Evolutionary conservation across 1,284 basidiomycete species (phyloP), one percentile per base, ranked within the genome.

Genomic region (Boletellus sp.): DNA sequence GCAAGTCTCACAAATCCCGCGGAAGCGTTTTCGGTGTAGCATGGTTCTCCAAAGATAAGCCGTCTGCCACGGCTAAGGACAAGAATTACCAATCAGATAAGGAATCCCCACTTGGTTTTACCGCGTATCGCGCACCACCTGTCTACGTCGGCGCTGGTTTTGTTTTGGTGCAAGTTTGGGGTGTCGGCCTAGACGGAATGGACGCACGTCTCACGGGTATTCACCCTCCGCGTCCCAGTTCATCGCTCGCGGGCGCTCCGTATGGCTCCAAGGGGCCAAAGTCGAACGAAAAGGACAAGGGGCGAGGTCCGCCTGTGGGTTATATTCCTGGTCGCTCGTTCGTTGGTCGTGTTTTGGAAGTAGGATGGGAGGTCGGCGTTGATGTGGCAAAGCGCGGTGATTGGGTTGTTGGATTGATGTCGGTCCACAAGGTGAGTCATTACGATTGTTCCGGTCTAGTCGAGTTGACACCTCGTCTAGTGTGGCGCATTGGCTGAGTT

Each of bases 401-500:
- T 57, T 88, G 91, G 80, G 85, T 93, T 9, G 71, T 89, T 48
- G 91, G 90, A 9, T 57, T 93, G 46, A 59, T 85, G 58, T 86
- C 91, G 57, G 72, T 87, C 14, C 74, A 77, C 52, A 91, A 90
- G 81, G 90, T 91, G 50, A 56, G 78, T 63, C 39, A 37, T 40
- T 30, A 30, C 45, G 36, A 52, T 47, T 56, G 27, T 49, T 36
- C 20, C 36, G 8, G 13, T 52, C 37, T 44, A 35, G 14, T 37
- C 35, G 45, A 47, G 42, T 25, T 56, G 22, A 53, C 41, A 20
- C 25, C 21, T 35, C 23, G 14, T 37, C 25, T 54, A 92, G 88
- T 84, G 80, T 54, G 91, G 91, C 39, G 87, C 86, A 5, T 74
- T 94, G 14, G 76, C 87, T 19, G 88, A 94, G 68, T 94, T 91